Conservation (phyloP, 441 rosid species). For the Rhodomyrtus psidioides region DNA sequence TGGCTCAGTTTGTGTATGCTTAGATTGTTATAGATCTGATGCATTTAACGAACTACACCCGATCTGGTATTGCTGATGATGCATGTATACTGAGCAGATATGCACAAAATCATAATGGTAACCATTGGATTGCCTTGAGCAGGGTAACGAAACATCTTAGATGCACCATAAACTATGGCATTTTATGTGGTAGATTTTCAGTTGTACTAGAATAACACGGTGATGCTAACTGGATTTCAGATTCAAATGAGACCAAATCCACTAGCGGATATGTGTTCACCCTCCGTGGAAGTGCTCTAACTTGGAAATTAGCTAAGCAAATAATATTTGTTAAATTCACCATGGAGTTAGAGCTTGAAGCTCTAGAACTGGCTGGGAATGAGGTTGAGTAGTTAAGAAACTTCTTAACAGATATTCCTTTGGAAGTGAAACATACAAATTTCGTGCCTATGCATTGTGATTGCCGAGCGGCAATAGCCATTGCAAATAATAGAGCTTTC, state of each 20-base stretch:
- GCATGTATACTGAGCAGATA: background rate
- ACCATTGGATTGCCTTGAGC: background rate
- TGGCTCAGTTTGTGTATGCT: background rate
- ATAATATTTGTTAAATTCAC: too few relatives aligned
- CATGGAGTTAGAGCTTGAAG: too few relatives aligned
- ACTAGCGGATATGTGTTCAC: background rate
- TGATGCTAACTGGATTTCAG: background rate
- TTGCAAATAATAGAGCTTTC: too few relatives aligned
- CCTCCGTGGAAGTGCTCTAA: too few relatives aligned
- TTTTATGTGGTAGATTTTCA: background rate
- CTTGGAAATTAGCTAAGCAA: too few relatives aligned
- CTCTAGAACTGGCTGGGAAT: too few relatives aligned
- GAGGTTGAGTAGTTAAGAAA: too few relatives aligned
- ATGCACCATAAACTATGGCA: background rate
- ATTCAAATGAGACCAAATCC: background rate
- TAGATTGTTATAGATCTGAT: background rate
- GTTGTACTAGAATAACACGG: rapidly evolving
- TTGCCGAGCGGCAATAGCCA: too few relatives aligned
- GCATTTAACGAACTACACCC: background rate
- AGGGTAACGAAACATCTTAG: background rate
- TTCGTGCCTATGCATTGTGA: too few relatives aligned
- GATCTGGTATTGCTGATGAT: background rate
- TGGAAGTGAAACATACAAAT: too few relatives aligned
- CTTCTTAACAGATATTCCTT: too few relatives aligned
- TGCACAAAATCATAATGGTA: background rate